Evolutionary conservation across 208 protist genomes (phyloP).

Genomic region (Trypanosoma platydactyli): DNA sequence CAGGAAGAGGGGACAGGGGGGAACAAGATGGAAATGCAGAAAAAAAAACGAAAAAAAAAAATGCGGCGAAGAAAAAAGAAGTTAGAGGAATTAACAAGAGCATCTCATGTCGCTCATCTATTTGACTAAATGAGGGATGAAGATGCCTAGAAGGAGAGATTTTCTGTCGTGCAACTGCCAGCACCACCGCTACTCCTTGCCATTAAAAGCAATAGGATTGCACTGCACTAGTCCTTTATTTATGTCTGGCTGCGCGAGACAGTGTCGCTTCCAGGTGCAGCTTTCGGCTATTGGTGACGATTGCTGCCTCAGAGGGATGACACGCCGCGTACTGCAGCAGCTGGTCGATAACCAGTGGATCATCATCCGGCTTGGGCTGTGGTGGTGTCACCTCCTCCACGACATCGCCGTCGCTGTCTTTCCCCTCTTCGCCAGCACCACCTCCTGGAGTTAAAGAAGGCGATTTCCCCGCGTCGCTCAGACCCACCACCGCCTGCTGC

Average conservation of each 20-base stretch:
- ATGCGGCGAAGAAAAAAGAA: background rate
- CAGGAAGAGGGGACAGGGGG: background rate
- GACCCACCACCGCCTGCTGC: background rate
- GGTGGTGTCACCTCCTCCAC: background rate
- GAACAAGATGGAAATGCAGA: background rate
- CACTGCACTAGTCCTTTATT: background rate
- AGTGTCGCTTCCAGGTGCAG: slow-evolving; percentile 19
- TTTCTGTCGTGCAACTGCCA: no score
- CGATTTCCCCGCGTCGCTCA: background rate
- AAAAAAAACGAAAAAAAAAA: slow-evolving; percentile 12
- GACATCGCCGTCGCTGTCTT: slow-evolving; percentile 19
- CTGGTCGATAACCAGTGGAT: slow-evolving; percentile 53
- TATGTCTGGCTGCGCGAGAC: background rate
- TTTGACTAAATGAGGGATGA: background rate
- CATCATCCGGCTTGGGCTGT: slow-evolving; percentile 41
- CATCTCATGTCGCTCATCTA: background rate
- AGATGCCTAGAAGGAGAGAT: no score
- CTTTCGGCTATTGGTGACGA: slow-evolving; percentile 10
- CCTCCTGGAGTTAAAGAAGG: slow-evolving; percentile 16
- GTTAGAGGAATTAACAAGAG: background rate
- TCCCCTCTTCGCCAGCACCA: slow-evolving; percentile 26
- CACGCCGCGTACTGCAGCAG: slow-evolving; percentile 49
- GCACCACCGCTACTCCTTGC: no score
- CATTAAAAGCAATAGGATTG: background rate
- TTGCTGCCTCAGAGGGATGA: slow-evolving; percentile 13